Conservation (phyloP, 208 protist genomes). For the Tritrichomonas musculus region DNA sequence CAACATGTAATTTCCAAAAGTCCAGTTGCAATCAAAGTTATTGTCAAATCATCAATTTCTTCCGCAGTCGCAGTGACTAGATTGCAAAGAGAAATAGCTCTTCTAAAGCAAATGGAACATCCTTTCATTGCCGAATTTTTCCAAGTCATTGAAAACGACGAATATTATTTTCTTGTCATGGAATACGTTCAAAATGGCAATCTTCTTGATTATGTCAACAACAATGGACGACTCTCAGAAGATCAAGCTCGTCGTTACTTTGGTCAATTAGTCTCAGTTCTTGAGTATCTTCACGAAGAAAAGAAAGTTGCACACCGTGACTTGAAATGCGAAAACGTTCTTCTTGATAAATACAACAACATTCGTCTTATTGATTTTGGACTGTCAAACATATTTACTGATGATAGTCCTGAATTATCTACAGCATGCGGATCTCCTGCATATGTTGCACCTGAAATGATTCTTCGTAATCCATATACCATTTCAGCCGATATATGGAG, state of each 20-base stretch:
- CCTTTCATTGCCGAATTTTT: neutral
- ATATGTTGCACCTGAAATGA: conserved; percentile 39
- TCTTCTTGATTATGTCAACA: conserved; percentile 34
- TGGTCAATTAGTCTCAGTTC: conserved; percentile 20
- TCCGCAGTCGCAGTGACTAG: neutral
- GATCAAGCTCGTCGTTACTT: conserved; percentile 31
- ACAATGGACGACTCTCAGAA: conserved; percentile 16
- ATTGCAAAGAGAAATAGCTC: neutral
- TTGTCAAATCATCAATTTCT: neutral
- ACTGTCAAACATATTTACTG: conserved; percentile 19
- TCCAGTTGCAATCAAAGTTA: neutral
- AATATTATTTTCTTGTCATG: conserved; percentile 28
- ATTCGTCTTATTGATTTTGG: conserved; percentile 41
- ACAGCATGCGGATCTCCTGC: conserved; percentile 40
- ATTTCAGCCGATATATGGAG: neutral
- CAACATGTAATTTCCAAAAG: neutral
- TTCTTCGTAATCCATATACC: conserved; percentile 20
- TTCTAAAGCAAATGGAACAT: neutral
- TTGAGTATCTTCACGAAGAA: conserved; percentile 36
- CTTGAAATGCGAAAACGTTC: conserved; percentile 39
- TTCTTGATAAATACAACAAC: conserved; percentile 25
- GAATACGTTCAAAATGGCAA: conserved; percentile 39
- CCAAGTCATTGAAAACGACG: neutral
- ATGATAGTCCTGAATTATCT: neutral
- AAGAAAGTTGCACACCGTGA: conserved; percentile 40